Conservation (phyloP, 2,329 filamentous ascomycete species). For the Huntiella savannae region DNA sequence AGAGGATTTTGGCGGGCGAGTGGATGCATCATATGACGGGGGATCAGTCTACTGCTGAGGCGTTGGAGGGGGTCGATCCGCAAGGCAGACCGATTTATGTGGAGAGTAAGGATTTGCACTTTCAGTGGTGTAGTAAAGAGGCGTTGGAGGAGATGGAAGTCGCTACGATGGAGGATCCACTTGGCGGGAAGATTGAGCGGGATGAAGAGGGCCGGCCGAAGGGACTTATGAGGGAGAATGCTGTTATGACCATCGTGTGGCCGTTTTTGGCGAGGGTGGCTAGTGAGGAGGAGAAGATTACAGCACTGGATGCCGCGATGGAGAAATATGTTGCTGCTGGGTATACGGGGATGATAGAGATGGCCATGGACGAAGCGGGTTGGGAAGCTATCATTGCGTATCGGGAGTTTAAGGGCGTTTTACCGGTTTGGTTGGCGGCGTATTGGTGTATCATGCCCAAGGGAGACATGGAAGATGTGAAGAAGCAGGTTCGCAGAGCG, state of each 20-base stretch:
- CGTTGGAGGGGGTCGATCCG: slow-evolving; percentile 31
- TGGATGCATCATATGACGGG: slow-evolving; percentile 36
- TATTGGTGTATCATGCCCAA: slow-evolving; percentile 38
- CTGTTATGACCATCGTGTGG: slow-evolving; percentile 34
- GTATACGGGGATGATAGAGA: slow-evolving; percentile 37
- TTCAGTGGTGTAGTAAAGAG: slow-evolving; percentile 34
- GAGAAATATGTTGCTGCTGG: slow-evolving; percentile 30
- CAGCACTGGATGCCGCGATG: slow-evolving; percentile 29
- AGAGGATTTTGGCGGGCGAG: slow-evolving; percentile 32
- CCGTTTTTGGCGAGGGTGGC: slow-evolving; percentile 31
- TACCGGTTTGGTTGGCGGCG: slow-evolving; percentile 30
- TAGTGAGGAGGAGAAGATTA: slow-evolving; percentile 27
- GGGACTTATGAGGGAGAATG: slow-evolving; percentile 33
- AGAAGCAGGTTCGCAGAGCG: slow-evolving; percentile 30
- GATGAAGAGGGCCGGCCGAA: slow-evolving; percentile 27
- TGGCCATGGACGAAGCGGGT: slow-evolving; percentile 41
- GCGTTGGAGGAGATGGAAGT: slow-evolving; percentile 31
- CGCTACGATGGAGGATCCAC: slow-evolving; percentile 25
- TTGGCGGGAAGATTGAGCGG: slow-evolving; percentile 32
- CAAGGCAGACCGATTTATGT: slow-evolving; percentile 30
- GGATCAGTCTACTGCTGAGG: slow-evolving; percentile 23
- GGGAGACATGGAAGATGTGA: slow-evolving; percentile 21
- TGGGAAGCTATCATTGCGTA: slow-evolving; percentile 33
- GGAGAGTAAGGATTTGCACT: slow-evolving; percentile 37
- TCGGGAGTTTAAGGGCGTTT: slow-evolving; percentile 17